Conservation (phyloP, 164 flowering plant species). For the Amborella trichopoda region DNA sequence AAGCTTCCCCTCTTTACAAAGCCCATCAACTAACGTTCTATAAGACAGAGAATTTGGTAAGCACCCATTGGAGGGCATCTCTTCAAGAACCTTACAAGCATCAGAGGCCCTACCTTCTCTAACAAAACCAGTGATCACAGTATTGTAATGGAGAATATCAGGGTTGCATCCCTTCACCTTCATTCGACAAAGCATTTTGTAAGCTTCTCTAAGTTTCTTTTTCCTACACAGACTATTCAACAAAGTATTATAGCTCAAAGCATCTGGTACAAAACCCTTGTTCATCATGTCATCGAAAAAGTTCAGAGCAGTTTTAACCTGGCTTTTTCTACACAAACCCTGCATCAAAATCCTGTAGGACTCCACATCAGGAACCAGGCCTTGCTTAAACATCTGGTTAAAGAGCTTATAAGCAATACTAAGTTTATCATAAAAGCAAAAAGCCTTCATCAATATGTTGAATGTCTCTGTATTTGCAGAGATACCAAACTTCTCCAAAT, state of each 20-base stretch:
- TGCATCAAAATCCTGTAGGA: constrained; percentile 75
- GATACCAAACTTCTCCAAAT: constrained; percentile 34
- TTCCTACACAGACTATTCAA: constrained; percentile 94
- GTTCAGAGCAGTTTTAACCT: constrained; percentile 56
- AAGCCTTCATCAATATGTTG: constrained; percentile 71
- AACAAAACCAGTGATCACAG: constrained; percentile 68
- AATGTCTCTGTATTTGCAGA: constrained; percentile 43
- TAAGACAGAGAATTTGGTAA: constrained; percentile 74
- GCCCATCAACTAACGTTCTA: constrained; percentile 62
- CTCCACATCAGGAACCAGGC: constrained; percentile 57
- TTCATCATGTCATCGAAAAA: constrained; percentile 88
- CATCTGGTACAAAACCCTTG: constrained; percentile 85
- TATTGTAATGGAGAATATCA: constrained; percentile 78
- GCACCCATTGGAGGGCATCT: constrained; percentile 74
- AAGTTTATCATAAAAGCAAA: constrained; percentile 44
- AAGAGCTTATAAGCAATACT: constrained; percentile 66
- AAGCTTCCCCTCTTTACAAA: constrained; percentile 57
- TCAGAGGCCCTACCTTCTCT: constrained; percentile 64
- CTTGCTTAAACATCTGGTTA: constrained; percentile 69
- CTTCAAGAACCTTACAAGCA: constrained; percentile 72
- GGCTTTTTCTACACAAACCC: constrained; percentile 77
- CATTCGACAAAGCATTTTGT: constrained; percentile 93
- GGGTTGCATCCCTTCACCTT: constrained; percentile 89
- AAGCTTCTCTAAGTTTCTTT: constrained; percentile 79
- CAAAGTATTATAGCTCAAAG: constrained; percentile 58